Evolutionary conservation across 192 early-diverging fungal genomes (phyloP), one percentile per base, ranked within the genome.

Genomic region (Bifiguratus adelaidae): DNA sequence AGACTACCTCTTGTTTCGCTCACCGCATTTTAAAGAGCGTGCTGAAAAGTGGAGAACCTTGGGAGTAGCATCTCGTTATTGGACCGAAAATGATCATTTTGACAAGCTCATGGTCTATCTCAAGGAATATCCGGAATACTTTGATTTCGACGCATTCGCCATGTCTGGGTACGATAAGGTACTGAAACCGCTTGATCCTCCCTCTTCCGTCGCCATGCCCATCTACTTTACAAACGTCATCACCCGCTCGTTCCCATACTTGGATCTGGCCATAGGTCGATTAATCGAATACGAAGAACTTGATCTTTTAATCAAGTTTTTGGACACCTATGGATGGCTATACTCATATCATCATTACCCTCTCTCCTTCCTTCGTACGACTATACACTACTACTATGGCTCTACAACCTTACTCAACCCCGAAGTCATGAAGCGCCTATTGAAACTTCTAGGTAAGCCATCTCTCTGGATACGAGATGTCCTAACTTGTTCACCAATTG

Each of bases 221-320:
- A 75, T 83, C 36, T 82, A 74, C 68, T 86, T 79, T 52, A 82
- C 81, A 22, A 86, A 76, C 43, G 58, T 63, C 5, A 73, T 88
- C 32, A 61, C 76, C 24, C 81, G 81, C 18, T 71, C 82, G 38
- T 63, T 82, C 28, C 71, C 77, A 4, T 63, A 70, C 30, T 72
- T 88, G 38, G 83, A 86, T 53, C 65, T 72, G 44, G 56, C 81
- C 5, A 65, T 88, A 50, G 73, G 66, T 4, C 74, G 79, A 19
- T 61, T 84, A 22, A 80, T 88, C 27, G 86, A 85, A 53, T 68
- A 74, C 29, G 63, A 73, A 22, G 67, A 81, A 61, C 60, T 67
- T 9, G 68, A 62, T 5, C 61, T 82, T 9, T 52, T 88, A 30
- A 53, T 64, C 8, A 71, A 64, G 8, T 66, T 88, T 40, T 60